Evolutionary conservation across 495 filamentous ascomycete genomes (phyloP).

Genomic region (Chaetomium cochliodes): DNA sequence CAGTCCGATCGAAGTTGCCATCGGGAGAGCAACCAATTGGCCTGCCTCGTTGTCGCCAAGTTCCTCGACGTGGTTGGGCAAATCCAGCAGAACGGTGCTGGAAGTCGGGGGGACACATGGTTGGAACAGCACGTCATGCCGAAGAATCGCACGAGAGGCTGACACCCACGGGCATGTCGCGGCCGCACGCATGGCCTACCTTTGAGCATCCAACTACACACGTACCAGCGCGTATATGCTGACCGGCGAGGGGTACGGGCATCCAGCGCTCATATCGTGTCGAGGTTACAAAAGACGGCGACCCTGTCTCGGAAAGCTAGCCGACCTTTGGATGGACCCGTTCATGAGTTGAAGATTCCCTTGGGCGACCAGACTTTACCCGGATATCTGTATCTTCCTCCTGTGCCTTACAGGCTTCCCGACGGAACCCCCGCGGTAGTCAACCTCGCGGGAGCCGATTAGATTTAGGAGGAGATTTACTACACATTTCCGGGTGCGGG

Average conservation of each 20-base stretch:
- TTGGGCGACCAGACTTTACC: slow-evolving; percentile 39
- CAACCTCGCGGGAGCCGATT: slow-evolving; percentile 43
- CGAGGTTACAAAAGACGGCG: slow-evolving; percentile 22
- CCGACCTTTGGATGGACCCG: slow-evolving; percentile 24
- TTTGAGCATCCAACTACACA: slow-evolving; percentile 47
- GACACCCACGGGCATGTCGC: slow-evolving; percentile 24
- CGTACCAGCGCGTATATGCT: slow-evolving; percentile 43
- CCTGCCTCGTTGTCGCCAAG: slow-evolving; percentile 33
- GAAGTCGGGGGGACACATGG: slow-evolving; percentile 44
- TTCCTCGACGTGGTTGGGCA: slow-evolving; percentile 39
- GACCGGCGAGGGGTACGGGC: slow-evolving; percentile 12
- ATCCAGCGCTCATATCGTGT: slow-evolving; percentile 8
- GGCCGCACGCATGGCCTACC: slow-evolving; percentile 34
- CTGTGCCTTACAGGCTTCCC: slow-evolving; percentile 17
- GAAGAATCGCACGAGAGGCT: slow-evolving; percentile 40
- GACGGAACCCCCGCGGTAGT: slow-evolving; percentile 44
- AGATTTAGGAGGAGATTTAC: slow-evolving; percentile 50
- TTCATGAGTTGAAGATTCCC: slow-evolving; percentile 39
- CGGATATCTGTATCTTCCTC: slow-evolving; percentile 46
- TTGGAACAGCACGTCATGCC: slow-evolving; percentile 30
- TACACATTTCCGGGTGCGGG: slow-evolving; percentile 32
- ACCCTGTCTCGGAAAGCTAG: slow-evolving; percentile 29
- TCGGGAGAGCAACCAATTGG: no score
- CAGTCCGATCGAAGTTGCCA: no score
- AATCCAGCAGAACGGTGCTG: slow-evolving; percentile 43